Conservation (phyloP, 192 early-diverging fungal genomes). For the Coemansia nantahalensis region DNA sequence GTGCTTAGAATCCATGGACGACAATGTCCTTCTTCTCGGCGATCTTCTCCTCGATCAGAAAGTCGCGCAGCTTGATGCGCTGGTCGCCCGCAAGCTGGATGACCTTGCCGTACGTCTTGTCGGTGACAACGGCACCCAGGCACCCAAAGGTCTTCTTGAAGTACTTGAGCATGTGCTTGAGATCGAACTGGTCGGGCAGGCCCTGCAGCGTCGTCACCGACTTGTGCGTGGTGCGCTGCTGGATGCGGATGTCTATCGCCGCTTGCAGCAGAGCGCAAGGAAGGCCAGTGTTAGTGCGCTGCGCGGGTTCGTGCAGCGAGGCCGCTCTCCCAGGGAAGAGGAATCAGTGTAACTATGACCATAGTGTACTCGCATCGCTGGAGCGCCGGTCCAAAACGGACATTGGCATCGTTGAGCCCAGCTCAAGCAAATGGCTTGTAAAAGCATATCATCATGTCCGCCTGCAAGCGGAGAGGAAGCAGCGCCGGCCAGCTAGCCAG, state of each 20-base stretch:
- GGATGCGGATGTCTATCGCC: slow-evolving; percentile 90
- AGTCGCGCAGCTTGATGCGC: slow-evolving; percentile 74
- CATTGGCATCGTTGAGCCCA: slow-evolving; percentile 10
- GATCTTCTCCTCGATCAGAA: slow-evolving; percentile 77
- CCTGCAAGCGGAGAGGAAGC: not conserved
- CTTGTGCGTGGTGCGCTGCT: slow-evolving; percentile 96
- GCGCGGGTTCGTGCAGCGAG: no score
- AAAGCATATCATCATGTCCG: slow-evolving; percentile 18
- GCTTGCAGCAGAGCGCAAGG: not conserved
- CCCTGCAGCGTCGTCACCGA: slow-evolving; percentile 95
- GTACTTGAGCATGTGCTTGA: slow-evolving; percentile 89
- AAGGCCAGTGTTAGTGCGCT: no score
- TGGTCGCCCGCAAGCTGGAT: slow-evolving; percentile 98
- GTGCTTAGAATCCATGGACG: slow-evolving; percentile 95
- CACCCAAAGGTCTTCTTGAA: slow-evolving; percentile 97
- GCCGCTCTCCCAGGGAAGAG: no score
- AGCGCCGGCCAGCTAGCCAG: not conserved
- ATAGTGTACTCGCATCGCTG: slow-evolving; percentile 40
- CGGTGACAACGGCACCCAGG: slow-evolving; percentile 91
- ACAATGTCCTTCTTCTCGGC: slow-evolving; percentile 84
- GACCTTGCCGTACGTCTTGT: slow-evolving; percentile 87
- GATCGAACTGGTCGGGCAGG: slow-evolving; percentile 79
- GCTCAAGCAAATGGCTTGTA: not conserved
- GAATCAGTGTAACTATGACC: slow-evolving; percentile 64
- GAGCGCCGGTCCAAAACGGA: slow-evolving; percentile 36